Percentiles rank a stretch among this genome's conserved stretches.
Evolutionary conservation across 352 stramenopile genomes (phyloP).

Genomic region (Pythium guiyangense): DNA sequence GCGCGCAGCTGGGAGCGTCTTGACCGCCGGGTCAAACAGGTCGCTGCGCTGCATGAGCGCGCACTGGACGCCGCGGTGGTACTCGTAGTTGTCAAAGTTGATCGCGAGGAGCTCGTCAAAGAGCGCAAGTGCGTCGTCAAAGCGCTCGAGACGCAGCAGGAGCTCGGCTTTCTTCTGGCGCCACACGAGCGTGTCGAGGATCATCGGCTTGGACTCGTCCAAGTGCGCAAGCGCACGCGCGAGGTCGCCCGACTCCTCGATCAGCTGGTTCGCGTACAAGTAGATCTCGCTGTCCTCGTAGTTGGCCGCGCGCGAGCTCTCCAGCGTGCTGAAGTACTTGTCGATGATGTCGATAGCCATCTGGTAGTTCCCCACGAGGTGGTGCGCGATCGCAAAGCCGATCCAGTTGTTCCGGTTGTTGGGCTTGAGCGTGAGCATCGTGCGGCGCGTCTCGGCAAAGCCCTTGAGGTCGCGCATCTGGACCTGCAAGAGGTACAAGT

Average conservation of each 20-base stretch:
- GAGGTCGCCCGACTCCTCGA: constrained; percentile 89
- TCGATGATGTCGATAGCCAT: constrained; percentile 96
- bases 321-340: constrained; percentile 92
- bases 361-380: constrained; percentile 90
- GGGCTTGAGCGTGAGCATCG: constrained; percentile 92
- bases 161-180: constrained; percentile 76
- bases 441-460: constrained; percentile 92
- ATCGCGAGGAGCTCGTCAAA: constrained; percentile 78
- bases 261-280: constrained; percentile 94
- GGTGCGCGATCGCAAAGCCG: constrained; percentile 94
- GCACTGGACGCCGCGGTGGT: constrained; percentile 84
- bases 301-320: constrained; percentile 37
- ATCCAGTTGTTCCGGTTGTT: constrained; percentile 97
- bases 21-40: constrained; percentile 41
- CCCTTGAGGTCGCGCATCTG: constrained; percentile 88
- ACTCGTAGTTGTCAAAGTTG: constrained; percentile 91
- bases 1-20: constrained; percentile 33
- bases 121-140: constrained; percentile 54
- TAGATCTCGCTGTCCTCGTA: constrained; percentile 97
- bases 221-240: constrained; percentile 84
- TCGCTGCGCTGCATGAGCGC: constrained; percentile 57
- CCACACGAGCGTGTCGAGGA: constrained; percentile 73
- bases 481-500: constrained; percentile 96
- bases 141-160: constrained; percentile 55
- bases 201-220: constrained; percentile 64